phyloP scores from a whole-genome alignment of 1,284 basidiomycete species.

The Apiotrichum siamense region DNA sequence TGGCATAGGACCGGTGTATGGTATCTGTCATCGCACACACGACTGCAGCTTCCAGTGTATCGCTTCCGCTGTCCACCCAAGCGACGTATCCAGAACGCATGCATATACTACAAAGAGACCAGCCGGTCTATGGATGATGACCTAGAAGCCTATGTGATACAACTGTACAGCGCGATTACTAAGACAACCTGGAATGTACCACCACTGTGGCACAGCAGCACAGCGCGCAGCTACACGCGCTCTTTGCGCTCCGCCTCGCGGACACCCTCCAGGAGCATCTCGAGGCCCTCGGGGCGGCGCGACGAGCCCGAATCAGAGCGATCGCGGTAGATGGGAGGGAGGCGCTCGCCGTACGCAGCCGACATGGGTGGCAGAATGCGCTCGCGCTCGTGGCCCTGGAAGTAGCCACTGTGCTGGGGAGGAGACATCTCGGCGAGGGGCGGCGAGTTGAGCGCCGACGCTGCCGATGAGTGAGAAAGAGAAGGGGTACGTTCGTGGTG shows the following conservation, averaged over 20 bases:
- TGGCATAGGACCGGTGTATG: too few relatives aligned
- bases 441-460: not conserved
- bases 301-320: conserved; percentile 2
- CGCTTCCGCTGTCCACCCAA: too few relatives aligned
- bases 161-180: too few relatives aligned
- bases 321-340: conserved; percentile 1
- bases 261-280: conserved; percentile 22
- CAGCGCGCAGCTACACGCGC: conserved; percentile 5
- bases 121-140: too few relatives aligned
- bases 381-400: not conserved
- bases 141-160: too few relatives aligned
- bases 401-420: not conserved
- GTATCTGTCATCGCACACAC: too few relatives aligned
- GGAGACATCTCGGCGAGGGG: too few relatives aligned
- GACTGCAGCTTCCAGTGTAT: too few relatives aligned
- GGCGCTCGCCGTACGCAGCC: conserved; percentile 3
- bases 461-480: conserved; percentile 3
- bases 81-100: too few relatives aligned
- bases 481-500: conserved; percentile 12
- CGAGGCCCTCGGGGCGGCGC: conserved; percentile 11
- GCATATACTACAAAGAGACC: too few relatives aligned
- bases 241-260: conserved; percentile 22
- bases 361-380: conserved; percentile 12
- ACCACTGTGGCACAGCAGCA: too few relatives aligned
- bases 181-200: too few relatives aligned